Conservation (phyloP, 768 basidiomycete species). For the Mycena capillaripes region DNA sequence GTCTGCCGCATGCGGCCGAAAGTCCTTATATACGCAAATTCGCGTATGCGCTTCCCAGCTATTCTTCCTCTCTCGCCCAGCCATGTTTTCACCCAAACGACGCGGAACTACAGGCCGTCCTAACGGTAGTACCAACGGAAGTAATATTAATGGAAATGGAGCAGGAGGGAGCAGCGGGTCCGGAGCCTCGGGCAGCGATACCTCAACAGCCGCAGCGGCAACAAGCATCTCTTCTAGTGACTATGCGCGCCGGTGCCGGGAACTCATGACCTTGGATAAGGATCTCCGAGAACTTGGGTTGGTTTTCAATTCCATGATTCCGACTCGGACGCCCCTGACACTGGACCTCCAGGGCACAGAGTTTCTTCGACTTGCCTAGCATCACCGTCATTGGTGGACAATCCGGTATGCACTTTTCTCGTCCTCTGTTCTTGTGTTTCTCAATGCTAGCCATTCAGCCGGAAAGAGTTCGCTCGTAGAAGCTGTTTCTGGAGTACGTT, state of each 20-base stretch:
- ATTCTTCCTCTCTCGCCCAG: not conserved
- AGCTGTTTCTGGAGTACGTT: constrained; percentile 65
- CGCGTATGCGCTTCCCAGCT: not conserved
- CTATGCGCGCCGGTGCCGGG: constrained; percentile 56
- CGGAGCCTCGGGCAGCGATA: no score
- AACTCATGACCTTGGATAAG: constrained; percentile 54
- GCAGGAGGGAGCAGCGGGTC: not conserved
- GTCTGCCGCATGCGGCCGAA: not conserved
- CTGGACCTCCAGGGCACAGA: constrained; percentile 47
- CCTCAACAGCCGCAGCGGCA: not conserved
- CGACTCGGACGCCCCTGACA: constrained; percentile 11
- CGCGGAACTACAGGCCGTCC: not conserved
- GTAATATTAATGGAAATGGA: not conserved
- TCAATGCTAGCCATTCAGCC: constrained; percentile 48
- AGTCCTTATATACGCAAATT: not conserved
- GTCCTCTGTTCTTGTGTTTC: no score
- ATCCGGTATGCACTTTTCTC: constrained; percentile 55
- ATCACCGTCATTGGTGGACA: constrained; percentile 71
- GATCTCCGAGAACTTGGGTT: constrained; percentile 59
- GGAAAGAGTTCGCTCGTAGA: constrained; percentile 75
- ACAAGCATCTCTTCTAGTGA: constrained; percentile 41
- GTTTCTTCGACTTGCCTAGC: constrained; percentile 60
- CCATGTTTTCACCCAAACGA: not conserved
- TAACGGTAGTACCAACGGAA: not conserved
- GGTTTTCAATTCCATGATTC: constrained; percentile 5